phyloP scores from a whole-genome alignment of 2,329 filamentous ascomycete genomes.

The Chrysosporium queenslandicum region DNA sequence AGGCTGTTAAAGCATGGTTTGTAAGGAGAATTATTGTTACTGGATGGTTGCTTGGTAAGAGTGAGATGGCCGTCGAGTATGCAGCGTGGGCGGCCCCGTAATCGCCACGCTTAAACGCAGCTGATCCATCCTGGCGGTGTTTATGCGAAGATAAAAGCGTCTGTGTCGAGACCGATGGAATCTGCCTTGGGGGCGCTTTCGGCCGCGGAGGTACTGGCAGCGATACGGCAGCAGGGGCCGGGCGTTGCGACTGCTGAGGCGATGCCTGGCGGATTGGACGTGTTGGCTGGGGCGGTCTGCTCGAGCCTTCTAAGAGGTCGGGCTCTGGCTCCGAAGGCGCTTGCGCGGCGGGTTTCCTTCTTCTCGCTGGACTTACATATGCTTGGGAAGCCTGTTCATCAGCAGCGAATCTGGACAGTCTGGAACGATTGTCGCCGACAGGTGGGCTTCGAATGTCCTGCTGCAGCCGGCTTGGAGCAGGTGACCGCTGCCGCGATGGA shows the following conservation, averaged over 20 bases:
- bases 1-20: conserved; percentile 78
- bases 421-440: background rate
- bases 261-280: conserved; percentile 28
- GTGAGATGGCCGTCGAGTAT: conserved; percentile 66
- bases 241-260: conserved; percentile 33
- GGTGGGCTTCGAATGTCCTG: background rate
- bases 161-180: conserved; percentile 57
- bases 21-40: conserved; percentile 79
- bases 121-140: conserved; percentile 68
- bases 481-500: conserved; percentile 33
- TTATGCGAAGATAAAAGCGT: conserved; percentile 66
- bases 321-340: conserved; percentile 41
- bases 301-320: conserved; percentile 53
- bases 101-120: conserved; percentile 89
- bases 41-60: conserved; percentile 68
- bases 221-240: conserved; percentile 24
- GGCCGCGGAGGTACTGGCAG: conserved; percentile 39
- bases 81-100: conserved; percentile 75
- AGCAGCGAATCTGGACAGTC: conserved; percentile 57
- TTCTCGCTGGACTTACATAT: conserved; percentile 76
- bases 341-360: conserved; percentile 55
- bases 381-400: conserved; percentile 74
- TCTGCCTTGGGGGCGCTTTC: conserved; percentile 40
- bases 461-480: conserved; percentile 33
- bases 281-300: conserved; percentile 25